Conservation (phyloP, 1,139 yeast genomes). For the Kazachstania sp. region DNA sequence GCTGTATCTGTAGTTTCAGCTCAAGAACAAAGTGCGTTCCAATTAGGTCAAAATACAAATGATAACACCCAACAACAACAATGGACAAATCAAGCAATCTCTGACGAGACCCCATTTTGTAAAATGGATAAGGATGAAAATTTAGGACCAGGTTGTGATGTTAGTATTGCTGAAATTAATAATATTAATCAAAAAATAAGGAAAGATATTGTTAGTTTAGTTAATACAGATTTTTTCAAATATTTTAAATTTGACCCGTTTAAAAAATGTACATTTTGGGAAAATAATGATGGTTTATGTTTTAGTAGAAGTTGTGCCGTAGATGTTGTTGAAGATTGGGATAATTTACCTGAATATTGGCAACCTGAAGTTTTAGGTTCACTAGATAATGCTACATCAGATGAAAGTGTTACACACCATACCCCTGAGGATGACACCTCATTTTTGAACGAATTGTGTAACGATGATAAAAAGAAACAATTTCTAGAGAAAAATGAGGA, state of each 20-base stretch:
- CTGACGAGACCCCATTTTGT: conserved; percentile 26
- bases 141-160: conserved; percentile 38
- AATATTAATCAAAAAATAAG: conserved; percentile 42
- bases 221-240: conserved; percentile 67
- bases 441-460: conserved; percentile 29
- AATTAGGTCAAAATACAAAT: background rate
- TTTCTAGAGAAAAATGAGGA: conserved; percentile 5
- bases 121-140: conserved; percentile 29
- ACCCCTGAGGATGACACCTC: conserved; percentile 30
- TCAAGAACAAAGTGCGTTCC: background rate
- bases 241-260: conserved; percentile 82
- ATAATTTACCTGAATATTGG: conserved; percentile 61
- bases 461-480: conserved; percentile 4
- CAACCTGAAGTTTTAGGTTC: conserved; percentile 68
- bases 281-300: conserved; percentile 69
- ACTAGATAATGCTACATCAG: conserved; percentile 39
- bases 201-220: conserved; percentile 49
- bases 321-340: conserved; percentile 61
- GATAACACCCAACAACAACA: background rate
- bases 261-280: conserved; percentile 84
- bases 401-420: conserved; percentile 24
- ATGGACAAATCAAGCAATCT: background rate
- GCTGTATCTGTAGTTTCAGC: background rate
- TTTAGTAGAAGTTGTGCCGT: conserved; percentile 93
- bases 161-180: conserved; percentile 48